Evolutionary conservation across 129 eudicot species (phyloP).

Genomic region (Artemisia annua): DNA sequence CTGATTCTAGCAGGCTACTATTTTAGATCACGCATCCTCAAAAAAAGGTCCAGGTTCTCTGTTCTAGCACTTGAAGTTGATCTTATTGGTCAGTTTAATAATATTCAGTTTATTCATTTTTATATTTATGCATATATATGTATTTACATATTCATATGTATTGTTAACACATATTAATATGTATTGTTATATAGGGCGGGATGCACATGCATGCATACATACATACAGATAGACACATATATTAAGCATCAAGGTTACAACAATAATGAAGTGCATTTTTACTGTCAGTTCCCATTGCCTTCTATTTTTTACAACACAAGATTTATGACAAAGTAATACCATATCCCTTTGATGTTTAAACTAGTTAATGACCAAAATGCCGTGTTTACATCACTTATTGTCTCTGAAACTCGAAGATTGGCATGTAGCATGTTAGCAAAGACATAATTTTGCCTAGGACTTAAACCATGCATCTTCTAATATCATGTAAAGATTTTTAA

Average conservation of each 20-base stretch:
- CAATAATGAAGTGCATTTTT: conserved; percentile 44
- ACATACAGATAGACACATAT: background rate
- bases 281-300: conserved; percentile 54
- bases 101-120: conserved; percentile 11
- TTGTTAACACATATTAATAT: background rate
- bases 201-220: background rate
- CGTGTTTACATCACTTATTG: conserved; percentile 1
- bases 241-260: conserved; percentile 12
- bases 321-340: conserved; percentile 21
- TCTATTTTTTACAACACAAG: conserved; percentile 26
- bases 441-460: background rate
- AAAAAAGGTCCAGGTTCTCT: conserved; percentile 30
- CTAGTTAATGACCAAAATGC: conserved; percentile 24
- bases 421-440: background rate
- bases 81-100: conserved; percentile 8
- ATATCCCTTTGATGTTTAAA: conserved; percentile 6
- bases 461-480: too few species aligned
- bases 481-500: too few species aligned
- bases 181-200: too few species aligned
- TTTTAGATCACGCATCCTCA: conserved; percentile 6
- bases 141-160: background rate
- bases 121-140: background rate
- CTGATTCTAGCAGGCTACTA: conserved; percentile 19
- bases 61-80: conserved; percentile 18
- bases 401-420: background rate